Evolutionary conservation across 2,329 filamentous ascomycete genomes (phyloP).

Genomic region (Aspergillus aculeatus): DNA sequence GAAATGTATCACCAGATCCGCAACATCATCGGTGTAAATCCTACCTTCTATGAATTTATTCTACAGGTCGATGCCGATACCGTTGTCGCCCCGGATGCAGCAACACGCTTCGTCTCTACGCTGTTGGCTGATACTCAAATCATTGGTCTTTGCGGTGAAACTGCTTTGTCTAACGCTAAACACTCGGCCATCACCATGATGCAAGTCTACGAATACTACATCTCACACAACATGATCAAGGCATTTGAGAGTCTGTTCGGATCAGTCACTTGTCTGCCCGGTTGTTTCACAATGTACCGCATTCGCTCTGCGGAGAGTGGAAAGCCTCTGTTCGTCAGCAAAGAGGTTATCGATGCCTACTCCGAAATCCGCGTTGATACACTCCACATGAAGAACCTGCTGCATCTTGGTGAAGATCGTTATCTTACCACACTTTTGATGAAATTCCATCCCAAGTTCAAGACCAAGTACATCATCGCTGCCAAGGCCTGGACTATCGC

Average conservation of each 20-base stretch:
- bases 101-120: conserved; percentile 84
- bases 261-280: conserved; percentile 93
- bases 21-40: conserved; percentile 98
- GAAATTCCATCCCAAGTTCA: conserved; percentile 89
- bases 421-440: conserved; percentile 92
- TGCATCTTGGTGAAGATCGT: conserved; percentile 96
- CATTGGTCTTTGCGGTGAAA: conserved; percentile 95
- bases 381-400: conserved; percentile 96
- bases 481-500: conserved; percentile 97
- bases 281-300: conserved; percentile 99
- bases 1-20: conserved; percentile 99
- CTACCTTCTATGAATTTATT: conserved; percentile 96
- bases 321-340: conserved; percentile 94
- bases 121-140: conserved; percentile 90
- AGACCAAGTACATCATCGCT: conserved; percentile 93
- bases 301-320: conserved; percentile 91
- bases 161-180: conserved; percentile 87
- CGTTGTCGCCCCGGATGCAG: conserved; percentile 83
- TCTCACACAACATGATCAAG: conserved; percentile 95
- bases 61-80: conserved; percentile 98
- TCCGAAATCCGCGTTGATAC: conserved; percentile 94
- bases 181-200: conserved; percentile 97
- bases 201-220: conserved; percentile 99
- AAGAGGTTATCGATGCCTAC: conserved; percentile 84
- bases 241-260: conserved; percentile 97